phyloP scores from a whole-genome alignment of 208 protist species.

The Crithidia bombi region DNA sequence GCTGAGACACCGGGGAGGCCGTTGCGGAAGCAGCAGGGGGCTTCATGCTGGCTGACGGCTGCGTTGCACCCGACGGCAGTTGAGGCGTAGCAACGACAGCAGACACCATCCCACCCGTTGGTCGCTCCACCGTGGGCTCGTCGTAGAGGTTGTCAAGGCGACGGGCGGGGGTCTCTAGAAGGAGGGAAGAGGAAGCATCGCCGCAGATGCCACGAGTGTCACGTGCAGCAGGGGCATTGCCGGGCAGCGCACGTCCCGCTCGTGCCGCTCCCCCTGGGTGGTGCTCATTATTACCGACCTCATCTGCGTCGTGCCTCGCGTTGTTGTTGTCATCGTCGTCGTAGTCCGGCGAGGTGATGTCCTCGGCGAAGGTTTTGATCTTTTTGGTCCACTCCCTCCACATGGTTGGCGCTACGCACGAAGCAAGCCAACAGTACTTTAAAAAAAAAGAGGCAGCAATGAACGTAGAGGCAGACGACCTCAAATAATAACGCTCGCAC shows the following conservation, averaged over 20 bases:
- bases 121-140: slow-evolving; percentile 5
- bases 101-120: neutral
- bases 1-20: too few species aligned
- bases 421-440: neutral
- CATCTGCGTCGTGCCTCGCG: neutral
- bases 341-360: slow-evolving; percentile 70
- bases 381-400: slow-evolving; percentile 69
- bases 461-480: too few species aligned
- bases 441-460: neutral
- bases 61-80: neutral
- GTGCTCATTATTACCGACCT: too few species aligned
- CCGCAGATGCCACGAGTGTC: too few species aligned
- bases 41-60: neutral
- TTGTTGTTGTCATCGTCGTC: slow-evolving; percentile 16
- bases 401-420: slow-evolving; percentile 24
- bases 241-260: neutral
- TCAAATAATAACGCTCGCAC: too few species aligned
- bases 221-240: neutral
- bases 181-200: neutral
- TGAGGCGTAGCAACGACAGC: neutral
- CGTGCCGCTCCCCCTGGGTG: neutral
- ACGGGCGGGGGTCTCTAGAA: slow-evolving; percentile 6
- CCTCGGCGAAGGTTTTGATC: slow-evolving; percentile 77
- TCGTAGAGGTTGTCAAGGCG: slow-evolving; percentile 10
- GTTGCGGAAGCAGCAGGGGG: neutral